Base-by-base conservation (phyloP, 1,284 basidiomycete genomes). In the Cutaneotrichosporon curvatum region DNA sequence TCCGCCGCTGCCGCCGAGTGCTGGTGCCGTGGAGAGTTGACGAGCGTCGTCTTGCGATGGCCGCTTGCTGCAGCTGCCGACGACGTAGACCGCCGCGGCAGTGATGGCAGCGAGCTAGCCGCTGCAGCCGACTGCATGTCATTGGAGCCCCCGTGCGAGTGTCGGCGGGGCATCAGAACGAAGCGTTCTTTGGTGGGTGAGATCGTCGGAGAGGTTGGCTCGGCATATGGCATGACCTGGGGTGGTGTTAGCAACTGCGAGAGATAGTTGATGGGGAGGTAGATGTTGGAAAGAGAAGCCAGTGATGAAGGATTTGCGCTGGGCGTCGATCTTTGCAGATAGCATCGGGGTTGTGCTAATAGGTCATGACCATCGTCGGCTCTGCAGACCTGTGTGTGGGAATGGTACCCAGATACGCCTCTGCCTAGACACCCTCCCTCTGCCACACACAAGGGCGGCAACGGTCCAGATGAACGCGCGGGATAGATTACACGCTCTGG, bases 171-270 rank as follows among this genome's bases (percentile, higher is more conserved):
- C 23, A 32, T 28, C 8, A 7, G 19, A 11, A 33, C 37, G 18
- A 31, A 36, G n/a, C 11, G 10, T 45, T 63, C 59, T 41, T 56
- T 62, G 25, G 28, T 45, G 15, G 66, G 61, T 9, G 65, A 63
- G 15, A 56, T 47, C 10, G 59, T 34, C 3, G 66, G 62, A 2
- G 63, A 64, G 7, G 60, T 62, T 11, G 69, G 69, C 35, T 65
- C 62, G 11, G 68, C 58, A 65, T 71, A 70, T 11, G 68, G 68
- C 69, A 70, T 71, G 37, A 7, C 25, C 25, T 28, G 25, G 25
- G 25, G 35, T 61, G 47, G 38, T 30, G 23, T 40, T 4, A 40
- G 11, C 23, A 9, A 16, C 38, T 40, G 8, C 11, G 39, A 31
- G n/a, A 40, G 39, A 15, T 10, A n/a, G 18, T 32, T n/a, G 15